phyloP scores from a whole-genome alignment of 1,139 yeast genomes.

The Candida smagusa region DNA sequence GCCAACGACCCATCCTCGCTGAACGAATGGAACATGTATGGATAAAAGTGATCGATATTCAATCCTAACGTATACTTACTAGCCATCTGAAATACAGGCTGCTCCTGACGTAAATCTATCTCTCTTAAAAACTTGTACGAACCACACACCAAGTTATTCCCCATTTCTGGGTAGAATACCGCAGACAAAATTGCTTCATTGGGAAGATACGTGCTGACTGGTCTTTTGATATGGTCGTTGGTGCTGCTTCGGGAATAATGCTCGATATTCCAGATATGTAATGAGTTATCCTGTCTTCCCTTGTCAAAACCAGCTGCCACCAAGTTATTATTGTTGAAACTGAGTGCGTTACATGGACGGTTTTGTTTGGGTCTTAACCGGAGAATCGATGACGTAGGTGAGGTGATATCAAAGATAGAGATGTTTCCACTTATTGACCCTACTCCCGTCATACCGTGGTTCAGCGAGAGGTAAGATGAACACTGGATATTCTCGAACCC shows the following conservation, averaged over 20 bases:
- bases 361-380: slow-evolving; percentile 62
- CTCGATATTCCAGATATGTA: slow-evolving; percentile 80
- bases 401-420: slow-evolving; percentile 57
- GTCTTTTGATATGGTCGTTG: slow-evolving; percentile 48
- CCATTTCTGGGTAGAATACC: slow-evolving; percentile 61
- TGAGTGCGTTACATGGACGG: slow-evolving; percentile 71
- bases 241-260: slow-evolving; percentile 44
- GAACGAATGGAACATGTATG: slow-evolving; percentile 65
- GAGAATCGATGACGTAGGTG: slow-evolving; percentile 34
- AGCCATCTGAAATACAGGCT: slow-evolving; percentile 71
- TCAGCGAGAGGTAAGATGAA: slow-evolving; percentile 57
- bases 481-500: slow-evolving; percentile 76
- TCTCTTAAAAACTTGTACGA: slow-evolving; percentile 77
- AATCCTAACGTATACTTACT: slow-evolving; percentile 72
- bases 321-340: slow-evolving; percentile 63
- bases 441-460: slow-evolving; percentile 62
- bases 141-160: slow-evolving; percentile 62
- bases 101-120: slow-evolving; percentile 68
- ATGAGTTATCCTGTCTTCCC: slow-evolving; percentile 71
- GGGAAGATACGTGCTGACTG: slow-evolving; percentile 60
- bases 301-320: slow-evolving; percentile 82
- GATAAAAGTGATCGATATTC: slow-evolving; percentile 62
- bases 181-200: slow-evolving; percentile 75
- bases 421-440: slow-evolving; percentile 75
- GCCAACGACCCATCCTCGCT: slow-evolving; percentile 85